A percentile compares a stretch with the other conserved stretches of the same genome.
Conservation (phyloP, 495 filamentous ascomycete species). For the Aspergillus heteromorphus region DNA sequence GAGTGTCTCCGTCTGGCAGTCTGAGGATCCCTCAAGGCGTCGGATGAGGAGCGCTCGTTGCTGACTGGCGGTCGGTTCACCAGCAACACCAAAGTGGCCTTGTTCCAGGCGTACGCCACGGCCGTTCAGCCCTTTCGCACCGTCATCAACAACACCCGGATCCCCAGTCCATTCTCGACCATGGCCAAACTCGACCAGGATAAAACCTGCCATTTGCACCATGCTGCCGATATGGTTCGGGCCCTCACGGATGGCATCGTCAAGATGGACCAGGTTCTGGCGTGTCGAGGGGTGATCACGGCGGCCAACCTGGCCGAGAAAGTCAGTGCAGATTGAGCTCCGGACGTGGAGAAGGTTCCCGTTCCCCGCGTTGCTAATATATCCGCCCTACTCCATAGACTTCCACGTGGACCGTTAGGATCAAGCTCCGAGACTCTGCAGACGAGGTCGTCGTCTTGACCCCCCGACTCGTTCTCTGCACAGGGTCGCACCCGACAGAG, state of each 20-base stretch:
- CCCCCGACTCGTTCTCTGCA: conserved; percentile 51
- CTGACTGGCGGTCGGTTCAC: conserved; percentile 7
- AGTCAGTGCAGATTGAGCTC: conserved; percentile 16
- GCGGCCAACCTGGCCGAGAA: conserved; percentile 31
- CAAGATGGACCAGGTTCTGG: conserved; percentile 39
- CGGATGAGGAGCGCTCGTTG: conserved; percentile 5
- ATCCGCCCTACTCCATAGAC: conserved; percentile 15
- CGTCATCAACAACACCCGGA: conserved; percentile 38
- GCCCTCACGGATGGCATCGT: conserved; percentile 45
- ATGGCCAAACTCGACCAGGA: conserved; percentile 49
- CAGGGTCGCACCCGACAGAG: conserved; percentile 47
- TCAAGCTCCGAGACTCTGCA: conserved; percentile 24
- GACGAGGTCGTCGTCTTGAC: conserved; percentile 32
- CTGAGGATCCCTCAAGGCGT: not conserved
- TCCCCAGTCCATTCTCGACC: conserved; percentile 48
- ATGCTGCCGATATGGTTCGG: conserved; percentile 49
- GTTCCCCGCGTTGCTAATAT: conserved; percentile 4
- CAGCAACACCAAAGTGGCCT: conserved; percentile 48
- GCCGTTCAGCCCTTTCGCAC: conserved; percentile 44
- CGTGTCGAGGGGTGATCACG: conserved; percentile 37
- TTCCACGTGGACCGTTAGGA: conserved; percentile 39
- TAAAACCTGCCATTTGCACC: conserved; percentile 47
- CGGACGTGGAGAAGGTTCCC: not conserved
- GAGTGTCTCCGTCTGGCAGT: conserved; percentile 14
- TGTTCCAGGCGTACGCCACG: conserved; percentile 48